Evolutionary conservation across 2,329 filamentous ascomycete genomes (phyloP).

Genomic region (Eutypa lata): DNA sequence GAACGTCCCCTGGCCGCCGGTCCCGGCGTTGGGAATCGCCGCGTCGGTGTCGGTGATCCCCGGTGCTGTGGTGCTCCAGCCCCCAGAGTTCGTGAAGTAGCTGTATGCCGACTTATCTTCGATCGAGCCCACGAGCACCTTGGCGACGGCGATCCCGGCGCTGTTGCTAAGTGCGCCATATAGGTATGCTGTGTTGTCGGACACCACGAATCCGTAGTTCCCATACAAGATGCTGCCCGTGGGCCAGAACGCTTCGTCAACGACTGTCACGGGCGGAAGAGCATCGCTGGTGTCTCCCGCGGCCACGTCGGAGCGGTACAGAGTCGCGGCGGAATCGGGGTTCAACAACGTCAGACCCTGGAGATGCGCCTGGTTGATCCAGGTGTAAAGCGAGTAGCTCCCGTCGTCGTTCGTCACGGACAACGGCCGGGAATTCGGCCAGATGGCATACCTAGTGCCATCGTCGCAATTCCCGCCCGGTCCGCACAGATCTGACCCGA

Average conservation of each 20-base stretch:
- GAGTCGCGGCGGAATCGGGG: constrained; percentile 16
- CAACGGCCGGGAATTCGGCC: constrained; percentile 22
- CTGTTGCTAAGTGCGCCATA: constrained; percentile 11
- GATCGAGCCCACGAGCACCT: constrained; percentile 13
- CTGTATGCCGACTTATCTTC: constrained; percentile 18
- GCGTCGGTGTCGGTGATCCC: constrained; percentile 2
- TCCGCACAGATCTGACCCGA: constrained; percentile 4
- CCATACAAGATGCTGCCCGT: constrained; percentile 17
- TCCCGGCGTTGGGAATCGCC: constrained; percentile 8
- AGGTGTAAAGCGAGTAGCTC: constrained; percentile 18
- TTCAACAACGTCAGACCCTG: constrained; percentile 8
- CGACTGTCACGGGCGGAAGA: constrained; percentile 16
- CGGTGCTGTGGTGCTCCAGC: constrained; percentile 9
- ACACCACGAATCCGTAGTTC: constrained; percentile 17
- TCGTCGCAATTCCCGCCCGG: constrained; percentile 11
- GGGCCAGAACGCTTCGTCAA: constrained; percentile 19
- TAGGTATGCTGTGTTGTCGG: constrained; percentile 17
- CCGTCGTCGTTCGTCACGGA: constrained; percentile 8
- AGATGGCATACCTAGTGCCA: constrained; percentile 18
- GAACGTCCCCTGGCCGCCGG: constrained; percentile 17
- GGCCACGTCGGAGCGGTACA: constrained; percentile 13
- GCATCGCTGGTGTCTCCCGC: not conserved
- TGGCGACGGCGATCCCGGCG: constrained; percentile 14
- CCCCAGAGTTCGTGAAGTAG: constrained; percentile 9
- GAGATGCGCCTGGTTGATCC: constrained; percentile 20